Conservation (phyloP, 208 protist species). For the Wallacemonas sp. region DNA sequence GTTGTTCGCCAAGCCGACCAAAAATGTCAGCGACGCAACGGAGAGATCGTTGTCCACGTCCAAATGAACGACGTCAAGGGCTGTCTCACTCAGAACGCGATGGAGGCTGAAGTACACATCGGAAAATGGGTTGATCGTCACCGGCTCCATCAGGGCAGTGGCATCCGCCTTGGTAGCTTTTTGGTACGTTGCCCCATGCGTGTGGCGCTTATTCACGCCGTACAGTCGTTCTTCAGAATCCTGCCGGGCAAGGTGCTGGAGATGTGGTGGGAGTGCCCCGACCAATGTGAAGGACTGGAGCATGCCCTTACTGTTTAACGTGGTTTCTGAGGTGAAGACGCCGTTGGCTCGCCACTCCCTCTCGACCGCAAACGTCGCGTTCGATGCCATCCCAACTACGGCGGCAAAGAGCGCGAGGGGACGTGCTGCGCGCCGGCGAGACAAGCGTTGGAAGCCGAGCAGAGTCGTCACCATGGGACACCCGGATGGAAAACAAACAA, state of each 20-base stretch:
- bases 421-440: background rate
- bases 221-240: background rate
- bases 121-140: conserved; percentile 5
- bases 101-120: background rate
- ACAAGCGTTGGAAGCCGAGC: conserved; percentile 1
- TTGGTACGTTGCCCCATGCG: background rate
- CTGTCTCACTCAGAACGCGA: conserved; percentile 13
- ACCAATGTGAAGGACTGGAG: background rate
- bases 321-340: background rate
- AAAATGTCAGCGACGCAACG: conserved; percentile 25
- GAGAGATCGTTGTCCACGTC: conserved; percentile 30
- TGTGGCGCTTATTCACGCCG: background rate
- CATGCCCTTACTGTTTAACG: background rate
- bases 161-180: background rate
- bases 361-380: conserved; percentile 9
- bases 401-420: conserved; percentile 15
- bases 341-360: conserved; percentile 10
- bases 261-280: background rate
- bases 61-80: conserved; percentile 40
- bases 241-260: background rate
- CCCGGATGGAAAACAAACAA: background rate
- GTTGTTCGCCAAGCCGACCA: conserved; percentile 17
- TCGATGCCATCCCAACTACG: conserved; percentile 7
- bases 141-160: background rate
- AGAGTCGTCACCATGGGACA: background rate